Evolutionary conservation across 2,329 filamentous ascomycete genomes (phyloP).

Genomic region (Alternaria brassicae): DNA sequence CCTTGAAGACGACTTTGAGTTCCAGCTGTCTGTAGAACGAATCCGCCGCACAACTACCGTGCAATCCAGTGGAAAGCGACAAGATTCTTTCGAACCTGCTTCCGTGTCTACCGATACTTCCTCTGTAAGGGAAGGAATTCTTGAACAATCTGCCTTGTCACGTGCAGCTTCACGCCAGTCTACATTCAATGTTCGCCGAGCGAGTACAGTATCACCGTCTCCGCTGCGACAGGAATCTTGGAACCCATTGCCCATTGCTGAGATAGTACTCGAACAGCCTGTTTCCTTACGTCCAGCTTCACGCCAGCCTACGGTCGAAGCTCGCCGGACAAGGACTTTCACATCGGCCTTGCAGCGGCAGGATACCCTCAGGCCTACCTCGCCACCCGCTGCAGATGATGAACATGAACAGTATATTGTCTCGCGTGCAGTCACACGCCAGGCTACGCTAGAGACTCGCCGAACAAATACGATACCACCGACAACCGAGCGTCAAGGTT

Average conservation of each 20-base stretch:
- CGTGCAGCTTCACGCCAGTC: neutral
- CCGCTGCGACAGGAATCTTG: neutral
- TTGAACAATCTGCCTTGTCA: neutral
- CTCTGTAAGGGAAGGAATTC: neutral
- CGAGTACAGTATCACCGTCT: neutral
- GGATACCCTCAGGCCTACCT: neutral
- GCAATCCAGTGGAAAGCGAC: neutral
- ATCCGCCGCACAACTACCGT: neutral
- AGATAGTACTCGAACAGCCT: neutral
- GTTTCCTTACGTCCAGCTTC: neutral
- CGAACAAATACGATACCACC: too few species aligned
- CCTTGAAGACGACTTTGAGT: neutral
- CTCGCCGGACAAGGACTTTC: neutral
- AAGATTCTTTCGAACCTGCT: neutral
- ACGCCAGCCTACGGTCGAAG: neutral
- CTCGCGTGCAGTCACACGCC: neutral
- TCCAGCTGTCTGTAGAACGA: neutral
- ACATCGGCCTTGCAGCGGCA: neutral
- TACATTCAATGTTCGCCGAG: neutral
- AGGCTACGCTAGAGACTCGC: neutral
- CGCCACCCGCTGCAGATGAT: slow-evolving; percentile 14
- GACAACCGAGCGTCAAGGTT: neutral
- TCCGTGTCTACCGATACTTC: neutral
- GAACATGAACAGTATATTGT: neutral
- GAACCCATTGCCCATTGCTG: neutral